These are phyloP conservation scores for Lipomyces kockii DNA, from an alignment of 805 yeast genomes.

Conservation along the genomic window DNA sequence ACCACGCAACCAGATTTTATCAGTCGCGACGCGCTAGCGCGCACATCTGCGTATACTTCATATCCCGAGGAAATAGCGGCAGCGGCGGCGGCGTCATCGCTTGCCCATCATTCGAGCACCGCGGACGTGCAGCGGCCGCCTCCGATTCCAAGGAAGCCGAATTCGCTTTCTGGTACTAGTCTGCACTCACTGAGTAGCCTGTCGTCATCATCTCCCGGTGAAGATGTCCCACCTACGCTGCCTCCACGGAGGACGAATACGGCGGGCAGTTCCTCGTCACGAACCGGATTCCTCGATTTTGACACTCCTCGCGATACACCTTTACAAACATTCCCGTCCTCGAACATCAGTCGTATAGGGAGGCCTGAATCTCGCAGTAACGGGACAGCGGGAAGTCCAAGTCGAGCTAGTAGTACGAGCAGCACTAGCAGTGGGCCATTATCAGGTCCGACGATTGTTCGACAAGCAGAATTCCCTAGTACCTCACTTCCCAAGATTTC, in stretches of 20 bases:
- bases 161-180: conserved; percentile 18
- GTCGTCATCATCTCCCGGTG: conserved; percentile 16
- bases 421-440: conserved; percentile 15
- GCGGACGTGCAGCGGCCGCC: conserved; percentile 23
- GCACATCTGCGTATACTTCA: conserved; percentile 1
- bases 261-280: not conserved
- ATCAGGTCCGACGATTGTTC: conserved; percentile 1
- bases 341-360: not conserved
- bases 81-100: conserved; percentile 12
- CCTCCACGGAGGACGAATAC: conserved; percentile 29
- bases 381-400: not conserved
- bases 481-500: conserved; percentile 25
- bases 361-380: not conserved
- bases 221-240: conserved; percentile 20
- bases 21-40: conserved; percentile 7
- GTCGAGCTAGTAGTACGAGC: conserved; percentile 15
- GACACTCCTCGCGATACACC: conserved; percentile 28
- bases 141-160: conserved; percentile 29
- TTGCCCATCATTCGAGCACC: not conserved
- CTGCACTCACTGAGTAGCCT: conserved; percentile 20
- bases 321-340: conserved; percentile 25
- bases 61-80: conserved; percentile 9
- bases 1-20: conserved; percentile 59
- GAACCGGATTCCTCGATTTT: conserved; percentile 2
- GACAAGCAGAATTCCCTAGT: conserved; percentile 28